Conservation (phyloP, 805 yeast genomes). For the Suhomyces kilbournensis region DNA sequence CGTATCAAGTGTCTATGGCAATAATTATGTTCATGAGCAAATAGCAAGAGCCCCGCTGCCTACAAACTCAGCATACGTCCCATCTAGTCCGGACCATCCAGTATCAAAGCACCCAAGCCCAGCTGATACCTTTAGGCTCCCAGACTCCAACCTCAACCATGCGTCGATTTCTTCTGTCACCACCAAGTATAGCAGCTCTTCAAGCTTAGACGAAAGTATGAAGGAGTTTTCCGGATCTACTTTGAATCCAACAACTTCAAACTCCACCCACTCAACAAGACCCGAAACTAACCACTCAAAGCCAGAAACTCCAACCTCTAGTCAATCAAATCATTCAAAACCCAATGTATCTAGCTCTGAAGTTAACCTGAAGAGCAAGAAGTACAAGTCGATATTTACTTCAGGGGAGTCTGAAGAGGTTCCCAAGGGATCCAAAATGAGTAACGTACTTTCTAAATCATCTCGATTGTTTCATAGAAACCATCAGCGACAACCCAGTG, state of each 20-base stretch:
- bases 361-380: not conserved
- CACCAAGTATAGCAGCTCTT: not conserved
- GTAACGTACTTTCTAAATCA: slow-evolving; percentile 26
- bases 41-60: slow-evolving; percentile 18
- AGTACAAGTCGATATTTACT: not conserved
- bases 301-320: not conserved
- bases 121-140: not conserved
- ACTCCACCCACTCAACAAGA: not conserved
- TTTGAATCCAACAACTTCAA: not conserved
- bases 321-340: too few species aligned
- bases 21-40: slow-evolving; percentile 2
- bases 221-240: not conserved
- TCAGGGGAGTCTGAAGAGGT: not conserved
- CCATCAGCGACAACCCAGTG: slow-evolving; percentile 9
- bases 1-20: slow-evolving; percentile 21
- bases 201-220: not conserved
- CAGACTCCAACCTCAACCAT: not conserved
- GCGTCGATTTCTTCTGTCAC: slow-evolving; percentile 3
- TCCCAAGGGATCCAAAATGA: slow-evolving; percentile 13
- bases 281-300: not conserved
- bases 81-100: not conserved
- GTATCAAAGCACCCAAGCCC: not conserved
- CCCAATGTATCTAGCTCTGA: not conserved
- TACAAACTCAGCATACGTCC: slow-evolving; percentile 13
- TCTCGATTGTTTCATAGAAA: slow-evolving; percentile 25